phyloP scores from a whole-genome alignment of 2,329 filamentous ascomycete genomes.

The Pestalotiopsis sp. region DNA sequence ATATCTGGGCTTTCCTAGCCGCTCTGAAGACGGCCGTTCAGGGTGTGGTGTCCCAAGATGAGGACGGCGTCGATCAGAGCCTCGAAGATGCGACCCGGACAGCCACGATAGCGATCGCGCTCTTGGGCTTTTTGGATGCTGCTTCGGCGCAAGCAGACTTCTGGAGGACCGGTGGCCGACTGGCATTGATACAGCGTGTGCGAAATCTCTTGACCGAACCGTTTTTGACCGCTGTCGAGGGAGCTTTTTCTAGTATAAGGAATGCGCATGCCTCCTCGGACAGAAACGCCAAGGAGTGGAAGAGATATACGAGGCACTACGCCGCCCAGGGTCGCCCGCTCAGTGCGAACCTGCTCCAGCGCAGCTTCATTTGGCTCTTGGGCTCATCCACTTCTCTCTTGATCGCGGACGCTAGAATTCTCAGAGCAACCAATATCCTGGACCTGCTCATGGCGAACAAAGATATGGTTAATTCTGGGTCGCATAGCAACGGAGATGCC shows the following conservation, averaged over 20 bases:
- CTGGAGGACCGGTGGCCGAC: constrained; percentile 74
- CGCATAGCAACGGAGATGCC: constrained; percentile 43
- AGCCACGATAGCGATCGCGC: constrained; percentile 76
- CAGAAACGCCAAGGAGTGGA: constrained; percentile 78
- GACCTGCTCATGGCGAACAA: constrained; percentile 68
- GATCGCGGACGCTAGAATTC: constrained; percentile 59
- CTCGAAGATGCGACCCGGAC: constrained; percentile 68
- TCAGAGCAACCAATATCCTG: constrained; percentile 66
- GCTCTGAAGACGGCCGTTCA: constrained; percentile 67
- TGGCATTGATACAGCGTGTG: constrained; percentile 71
- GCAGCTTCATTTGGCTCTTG: constrained; percentile 83
- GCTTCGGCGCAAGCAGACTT: constrained; percentile 76
- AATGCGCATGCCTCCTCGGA: constrained; percentile 70
- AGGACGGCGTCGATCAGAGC: constrained; percentile 57
- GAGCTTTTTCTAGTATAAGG: constrained; percentile 85
- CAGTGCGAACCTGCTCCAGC: constrained; percentile 87
- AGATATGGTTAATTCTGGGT: constrained; percentile 44
- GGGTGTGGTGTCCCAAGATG: constrained; percentile 51
- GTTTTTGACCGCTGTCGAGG: constrained; percentile 85
- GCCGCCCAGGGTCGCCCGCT: constrained; percentile 76
- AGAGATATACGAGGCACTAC: constrained; percentile 81
- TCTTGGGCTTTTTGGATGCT: constrained; percentile 89
- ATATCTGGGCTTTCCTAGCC: constrained; percentile 70
- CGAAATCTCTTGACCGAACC: constrained; percentile 76
- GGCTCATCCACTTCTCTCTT: constrained; percentile 76